phyloP scores from a whole-genome alignment of 345 rosid species.

The Populus pruinosa region DNA sequence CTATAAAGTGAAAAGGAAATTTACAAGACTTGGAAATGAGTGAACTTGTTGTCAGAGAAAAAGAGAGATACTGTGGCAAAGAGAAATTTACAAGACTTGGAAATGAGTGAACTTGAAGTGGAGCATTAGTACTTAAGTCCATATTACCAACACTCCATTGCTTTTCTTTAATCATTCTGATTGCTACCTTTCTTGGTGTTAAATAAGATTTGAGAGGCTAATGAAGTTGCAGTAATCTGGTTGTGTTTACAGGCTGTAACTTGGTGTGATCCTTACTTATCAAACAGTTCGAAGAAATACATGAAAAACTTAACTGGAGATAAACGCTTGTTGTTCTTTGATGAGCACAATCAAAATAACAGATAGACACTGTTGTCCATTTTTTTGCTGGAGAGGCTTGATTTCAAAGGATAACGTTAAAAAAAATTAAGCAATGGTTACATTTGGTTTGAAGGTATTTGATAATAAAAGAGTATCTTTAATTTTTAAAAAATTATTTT shows the following conservation, averaged over 20 bases:
- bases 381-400: no score
- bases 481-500: no score
- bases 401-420: no score
- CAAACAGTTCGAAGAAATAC: not conserved
- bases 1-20: conserved; percentile 7
- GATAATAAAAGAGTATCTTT: no score
- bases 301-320: not conserved
- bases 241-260: not conserved
- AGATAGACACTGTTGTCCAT: not conserved
- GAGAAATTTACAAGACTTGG: no score
- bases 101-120: not conserved
- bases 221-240: not conserved
- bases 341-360: not conserved
- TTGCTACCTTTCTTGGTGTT: not conserved
- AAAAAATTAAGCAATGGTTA: no score
- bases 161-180: conserved; percentile 18
- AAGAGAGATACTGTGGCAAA: not conserved
- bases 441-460: not conserved
- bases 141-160: not conserved
- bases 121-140: not conserved
- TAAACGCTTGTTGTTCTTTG: not conserved
- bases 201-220: not conserved
- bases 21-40: not conserved
- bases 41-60: not conserved
- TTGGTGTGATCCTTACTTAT: not conserved